A percentile compares a stretch with the other conserved stretches of the same genome.
Evolutionary conservation across 345 rosid genomes (phyloP).

Genomic region (Rhodamnia argentea): DNA sequence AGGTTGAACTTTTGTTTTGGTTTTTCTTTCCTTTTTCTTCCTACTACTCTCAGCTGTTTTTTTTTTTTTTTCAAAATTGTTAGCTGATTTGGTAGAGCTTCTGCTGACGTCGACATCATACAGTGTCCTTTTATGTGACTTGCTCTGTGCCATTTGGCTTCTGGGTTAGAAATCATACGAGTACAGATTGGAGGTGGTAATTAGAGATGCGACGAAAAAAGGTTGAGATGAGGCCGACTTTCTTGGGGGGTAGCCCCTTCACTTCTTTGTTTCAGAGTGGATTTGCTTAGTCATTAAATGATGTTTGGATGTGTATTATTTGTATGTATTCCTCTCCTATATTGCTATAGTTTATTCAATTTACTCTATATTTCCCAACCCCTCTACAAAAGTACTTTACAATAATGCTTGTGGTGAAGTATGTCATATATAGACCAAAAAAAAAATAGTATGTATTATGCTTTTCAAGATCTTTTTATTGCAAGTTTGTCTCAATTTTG

Average conservation of each 20-base stretch:
- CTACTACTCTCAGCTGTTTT: not conserved
- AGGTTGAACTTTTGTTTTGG: not conserved
- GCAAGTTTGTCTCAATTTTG: not conserved
- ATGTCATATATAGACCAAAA: no score
- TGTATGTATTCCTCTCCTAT: not conserved
- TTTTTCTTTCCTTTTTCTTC: not conserved
- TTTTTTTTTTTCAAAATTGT: not conserved
- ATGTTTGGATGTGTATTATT: not conserved
- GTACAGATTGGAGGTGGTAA: not conserved
- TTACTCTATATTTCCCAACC: not conserved
- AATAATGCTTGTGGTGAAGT: not conserved
- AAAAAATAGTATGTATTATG: no score
- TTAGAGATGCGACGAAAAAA: not conserved
- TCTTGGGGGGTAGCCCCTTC: not conserved
- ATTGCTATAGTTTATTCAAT: not conserved
- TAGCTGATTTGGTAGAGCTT: not conserved
- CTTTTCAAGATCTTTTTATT: not conserved
- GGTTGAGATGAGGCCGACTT: not conserved
- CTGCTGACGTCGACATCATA: not conserved
- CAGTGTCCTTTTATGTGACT: not conserved
- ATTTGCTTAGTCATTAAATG: not conserved
- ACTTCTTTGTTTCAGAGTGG: not conserved
- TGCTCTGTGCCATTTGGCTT: not conserved
- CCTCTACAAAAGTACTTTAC: not conserved
- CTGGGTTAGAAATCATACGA: not conserved